Conservation (phyloP, 2,329 filamentous ascomycete species). For the Xylariaceae sp. region DNA sequence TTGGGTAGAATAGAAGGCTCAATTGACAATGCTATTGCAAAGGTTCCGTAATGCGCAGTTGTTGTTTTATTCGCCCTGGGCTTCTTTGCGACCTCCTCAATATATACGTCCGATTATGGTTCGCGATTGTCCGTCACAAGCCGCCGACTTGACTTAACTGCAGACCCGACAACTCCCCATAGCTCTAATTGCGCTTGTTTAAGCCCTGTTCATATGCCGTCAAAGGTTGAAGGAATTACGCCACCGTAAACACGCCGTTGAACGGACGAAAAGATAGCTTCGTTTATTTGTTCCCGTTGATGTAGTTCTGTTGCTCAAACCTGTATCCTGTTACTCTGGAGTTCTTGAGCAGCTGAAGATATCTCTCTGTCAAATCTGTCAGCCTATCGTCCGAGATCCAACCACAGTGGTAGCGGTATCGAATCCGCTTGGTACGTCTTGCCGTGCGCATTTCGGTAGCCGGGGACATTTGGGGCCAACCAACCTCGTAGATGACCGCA, state of each 20-base stretch:
- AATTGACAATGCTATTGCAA: not conserved
- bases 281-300: conserved; percentile 30
- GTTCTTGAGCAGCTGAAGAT: conserved; percentile 70
- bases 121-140: not conserved
- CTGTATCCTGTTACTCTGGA: conserved; percentile 73
- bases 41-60: conserved; percentile 7
- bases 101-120: conserved; percentile 12
- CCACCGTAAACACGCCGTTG: not conserved
- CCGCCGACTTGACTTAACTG: not conserved
- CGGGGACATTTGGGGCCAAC: conserved; percentile 29
- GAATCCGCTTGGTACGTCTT: not conserved
- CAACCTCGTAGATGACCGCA: conserved; percentile 75
- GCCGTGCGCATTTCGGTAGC: not conserved
- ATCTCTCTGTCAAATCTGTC: conserved; percentile 43
- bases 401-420: not conserved
- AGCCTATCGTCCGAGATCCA: conserved; percentile 7
- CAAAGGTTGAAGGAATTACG: not conserved
- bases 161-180: conserved; percentile 2
- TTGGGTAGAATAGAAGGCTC: not conserved
- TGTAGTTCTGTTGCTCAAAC: conserved; percentile 74
- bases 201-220: not conserved
- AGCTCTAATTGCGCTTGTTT: conserved; percentile 1
- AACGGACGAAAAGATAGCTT: not conserved
- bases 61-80: not conserved
- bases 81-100: not conserved